These are phyloP conservation scores for Leishmania aethiopica DNA, from an alignment of 208 protist genomes.

Conservation along the genomic window DNA sequence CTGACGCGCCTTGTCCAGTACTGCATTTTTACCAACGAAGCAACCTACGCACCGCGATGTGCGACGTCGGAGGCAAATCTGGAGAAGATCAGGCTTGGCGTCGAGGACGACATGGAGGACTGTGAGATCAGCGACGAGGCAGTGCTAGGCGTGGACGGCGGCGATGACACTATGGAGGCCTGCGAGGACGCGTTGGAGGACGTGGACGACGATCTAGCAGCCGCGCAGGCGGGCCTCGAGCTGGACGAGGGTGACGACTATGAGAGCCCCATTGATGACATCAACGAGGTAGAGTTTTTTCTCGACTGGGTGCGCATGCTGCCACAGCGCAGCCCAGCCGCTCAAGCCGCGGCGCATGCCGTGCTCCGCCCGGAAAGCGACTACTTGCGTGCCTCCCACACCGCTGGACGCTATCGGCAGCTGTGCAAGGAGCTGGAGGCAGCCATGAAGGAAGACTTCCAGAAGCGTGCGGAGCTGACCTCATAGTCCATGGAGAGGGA, in stretches of 20 bases:
- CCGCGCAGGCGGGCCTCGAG: slow-evolving; percentile 27
- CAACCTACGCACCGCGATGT: slow-evolving; percentile 57
- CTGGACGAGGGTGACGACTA: slow-evolving; percentile 87
- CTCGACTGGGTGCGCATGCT: slow-evolving; percentile 30
- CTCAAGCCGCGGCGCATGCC: slow-evolving; percentile 27
- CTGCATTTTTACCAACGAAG: slow-evolving; percentile 79
- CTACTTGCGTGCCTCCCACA: slow-evolving; percentile 44
- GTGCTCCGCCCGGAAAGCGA: slow-evolving; percentile 40
- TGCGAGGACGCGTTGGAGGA: slow-evolving; percentile 44
- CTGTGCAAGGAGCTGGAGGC: slow-evolving; percentile 58
- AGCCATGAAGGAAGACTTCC: slow-evolving; percentile 59
- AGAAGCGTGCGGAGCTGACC: slow-evolving; percentile 29
- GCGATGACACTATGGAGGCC: slow-evolving; percentile 41
- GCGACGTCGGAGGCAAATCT: slow-evolving; percentile 60
- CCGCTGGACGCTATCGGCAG: slow-evolving; percentile 51
- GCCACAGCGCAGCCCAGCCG: slow-evolving; percentile 18
- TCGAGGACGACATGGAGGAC: slow-evolving; percentile 55
- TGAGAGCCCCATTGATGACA: slow-evolving; percentile 85
- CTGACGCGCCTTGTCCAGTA: slow-evolving; percentile 70
- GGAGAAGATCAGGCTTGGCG: slow-evolving; percentile 41
- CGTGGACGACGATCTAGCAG: slow-evolving; percentile 29
- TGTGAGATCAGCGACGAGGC: slow-evolving; percentile 51
- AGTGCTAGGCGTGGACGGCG: slow-evolving; percentile 46
- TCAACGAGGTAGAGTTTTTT: slow-evolving; percentile 83
- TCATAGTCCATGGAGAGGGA: neutral